Conservation (phyloP, 1,139 yeast species). For the Pichia cactophila region DNA sequence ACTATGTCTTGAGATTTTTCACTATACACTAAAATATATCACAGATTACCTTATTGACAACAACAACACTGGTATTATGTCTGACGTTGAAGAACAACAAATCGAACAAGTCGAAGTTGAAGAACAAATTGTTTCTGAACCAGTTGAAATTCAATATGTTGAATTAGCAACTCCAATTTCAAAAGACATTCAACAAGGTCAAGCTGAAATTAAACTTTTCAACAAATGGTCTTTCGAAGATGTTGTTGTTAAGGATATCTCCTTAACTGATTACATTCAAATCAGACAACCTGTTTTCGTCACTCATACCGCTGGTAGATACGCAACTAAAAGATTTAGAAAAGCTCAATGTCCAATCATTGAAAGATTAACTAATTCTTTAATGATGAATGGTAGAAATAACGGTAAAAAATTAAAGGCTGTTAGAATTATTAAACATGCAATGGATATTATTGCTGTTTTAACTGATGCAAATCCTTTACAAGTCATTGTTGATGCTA, state of each 20-base stretch:
- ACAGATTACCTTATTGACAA: background rate
- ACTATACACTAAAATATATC: background rate
- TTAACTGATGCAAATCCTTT: slow-evolving; percentile 99
- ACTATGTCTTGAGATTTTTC: background rate
- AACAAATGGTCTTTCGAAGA: slow-evolving; percentile 99
- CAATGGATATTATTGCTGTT: slow-evolving; percentile 94
- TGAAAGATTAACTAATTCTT: slow-evolving; percentile 99
- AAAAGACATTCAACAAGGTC: slow-evolving; percentile 94
- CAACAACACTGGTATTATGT: slow-evolving; percentile 17
- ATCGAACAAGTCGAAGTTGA: slow-evolving; percentile 17
- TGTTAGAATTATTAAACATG: slow-evolving; percentile 98
- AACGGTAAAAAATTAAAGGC: slow-evolving; percentile 99
- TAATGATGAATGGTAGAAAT: slow-evolving; percentile 99
- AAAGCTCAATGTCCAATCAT: slow-evolving; percentile 99
- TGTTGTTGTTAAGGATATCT: slow-evolving; percentile 95
- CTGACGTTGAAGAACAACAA: slow-evolving; percentile 28
- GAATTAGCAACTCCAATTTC: slow-evolving; percentile 93
- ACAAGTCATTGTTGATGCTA: slow-evolving; percentile 98
- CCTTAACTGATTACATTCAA: slow-evolving; percentile 97
- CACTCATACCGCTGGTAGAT: slow-evolving; percentile 99
- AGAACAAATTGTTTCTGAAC: slow-evolving; percentile 20
- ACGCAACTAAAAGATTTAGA: slow-evolving; percentile 99
- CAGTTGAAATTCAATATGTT: slow-evolving; percentile 51
- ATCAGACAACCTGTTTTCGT: slow-evolving; percentile 96
- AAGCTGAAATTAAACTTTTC: slow-evolving; percentile 94